Conservation (phyloP, 176 grass and related monocot species). For the Bothriochloa decipiens region DNA sequence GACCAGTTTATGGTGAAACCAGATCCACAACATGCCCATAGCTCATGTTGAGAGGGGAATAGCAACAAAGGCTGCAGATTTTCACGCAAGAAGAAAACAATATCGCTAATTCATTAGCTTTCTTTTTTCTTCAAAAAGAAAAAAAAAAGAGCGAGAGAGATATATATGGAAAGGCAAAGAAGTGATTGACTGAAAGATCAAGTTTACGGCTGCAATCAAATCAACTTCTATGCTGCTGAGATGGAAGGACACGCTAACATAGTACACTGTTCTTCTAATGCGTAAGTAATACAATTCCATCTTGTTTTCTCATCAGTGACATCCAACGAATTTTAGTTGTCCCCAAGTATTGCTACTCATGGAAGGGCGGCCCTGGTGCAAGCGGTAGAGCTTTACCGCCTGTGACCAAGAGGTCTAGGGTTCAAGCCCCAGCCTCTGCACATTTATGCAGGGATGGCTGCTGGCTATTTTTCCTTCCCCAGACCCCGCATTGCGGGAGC, state of each 20-base stretch:
- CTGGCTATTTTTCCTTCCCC: no score
- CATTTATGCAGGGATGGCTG: no score
- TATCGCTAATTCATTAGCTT: not conserved
- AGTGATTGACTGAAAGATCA: constrained; percentile 1
- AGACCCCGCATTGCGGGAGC: no score
- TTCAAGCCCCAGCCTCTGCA: no score
- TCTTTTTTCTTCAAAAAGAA: not conserved
- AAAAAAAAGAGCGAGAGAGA: no score
- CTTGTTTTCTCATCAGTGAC: not conserved
- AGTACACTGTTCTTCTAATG: not conserved
- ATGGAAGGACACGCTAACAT: not conserved
- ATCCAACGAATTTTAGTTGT: not conserved
- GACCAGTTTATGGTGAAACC: not conserved
- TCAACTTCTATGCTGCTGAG: not conserved
- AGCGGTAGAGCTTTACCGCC: no score
- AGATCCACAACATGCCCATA: not conserved
- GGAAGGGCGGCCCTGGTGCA: no score
- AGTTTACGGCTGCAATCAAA: not conserved
- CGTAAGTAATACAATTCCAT: constrained; percentile 10
- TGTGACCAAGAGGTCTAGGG: no score
- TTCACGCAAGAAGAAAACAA: not conserved
- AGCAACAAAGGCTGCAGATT: not conserved
- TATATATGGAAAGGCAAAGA: not conserved
- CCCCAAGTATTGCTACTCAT: not conserved
- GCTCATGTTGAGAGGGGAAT: not conserved